phyloP scores from a whole-genome alignment of 1,139 yeast genomes.

The Arxiozyma slooffiae region DNA sequence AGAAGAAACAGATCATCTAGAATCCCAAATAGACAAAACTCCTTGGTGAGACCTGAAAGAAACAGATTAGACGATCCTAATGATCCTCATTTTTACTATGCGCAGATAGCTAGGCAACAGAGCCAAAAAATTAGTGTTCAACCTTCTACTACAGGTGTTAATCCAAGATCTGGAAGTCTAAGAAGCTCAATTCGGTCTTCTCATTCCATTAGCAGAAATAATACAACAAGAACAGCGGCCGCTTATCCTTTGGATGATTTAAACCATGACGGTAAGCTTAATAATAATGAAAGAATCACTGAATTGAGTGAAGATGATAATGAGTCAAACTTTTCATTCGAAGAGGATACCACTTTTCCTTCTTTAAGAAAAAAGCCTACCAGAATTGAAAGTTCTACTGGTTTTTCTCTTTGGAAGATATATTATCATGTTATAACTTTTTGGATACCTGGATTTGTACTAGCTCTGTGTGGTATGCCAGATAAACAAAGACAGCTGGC shows the following conservation, averaged over 20 bases:
- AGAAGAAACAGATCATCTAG: conserved; percentile 10
- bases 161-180: conserved; percentile 37
- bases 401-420: conserved; percentile 53
- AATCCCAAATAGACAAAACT: conserved; percentile 29
- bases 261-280: background rate
- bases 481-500: conserved; percentile 81
- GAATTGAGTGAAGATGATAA: conserved; percentile 4
- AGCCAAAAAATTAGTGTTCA: conserved; percentile 51
- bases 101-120: conserved; percentile 70
- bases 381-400: conserved; percentile 8
- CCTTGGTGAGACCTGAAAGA: conserved; percentile 75
- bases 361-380: conserved; percentile 4
- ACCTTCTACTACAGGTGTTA: conserved; percentile 68
- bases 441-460: conserved; percentile 81
- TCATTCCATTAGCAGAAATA: conserved; percentile 3
- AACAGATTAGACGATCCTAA: conserved; percentile 52
- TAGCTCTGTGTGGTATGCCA: conserved; percentile 64
- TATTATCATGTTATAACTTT: conserved; percentile 75
- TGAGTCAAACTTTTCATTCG: background rate
- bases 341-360: background rate
- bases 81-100: conserved; percentile 70
- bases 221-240: background rate
- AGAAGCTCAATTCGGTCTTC: conserved; percentile 11
- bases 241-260: background rate
- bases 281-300: background rate